Evolutionary conservation across 2,329 filamentous ascomycete genomes (phyloP), one percentile per base, ranked within the genome.

Genomic region (Clonostachys solani): DNA sequence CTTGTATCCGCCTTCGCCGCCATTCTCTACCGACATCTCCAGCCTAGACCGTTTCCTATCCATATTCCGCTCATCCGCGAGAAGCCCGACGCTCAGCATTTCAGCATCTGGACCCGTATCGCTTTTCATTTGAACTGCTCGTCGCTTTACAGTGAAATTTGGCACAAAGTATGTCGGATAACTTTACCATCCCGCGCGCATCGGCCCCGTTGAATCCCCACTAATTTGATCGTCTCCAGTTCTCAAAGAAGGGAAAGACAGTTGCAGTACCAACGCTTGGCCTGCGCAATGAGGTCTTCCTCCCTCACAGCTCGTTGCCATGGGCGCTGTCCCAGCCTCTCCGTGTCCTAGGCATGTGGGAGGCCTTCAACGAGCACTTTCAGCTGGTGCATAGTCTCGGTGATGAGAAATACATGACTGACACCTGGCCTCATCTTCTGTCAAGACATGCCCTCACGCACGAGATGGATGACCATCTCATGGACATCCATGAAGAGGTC

Each of bases 251-350:
- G n/a, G 69, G 67, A 15, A 60, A 61, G 33, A 54, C 68, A 0
- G 71, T 73, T 3, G 54, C 74, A 2, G 47, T 73, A 5, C 71
- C 71, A 0, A 66, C 66, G 6, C 56, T 71, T 9, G 67, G 64
- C 4, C 58, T 66, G 23, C 62, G 65, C 17, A 60, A 63, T 40
- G 69, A 73, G 48, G 52, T 74, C n/a, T 61, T 74, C 42, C 52
- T 75, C 12, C 72, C 72, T 0, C 56, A 59, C 8, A 64, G 52
- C 34, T 59, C 64, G 1, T 57, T 74, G 59, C 59, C 62, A 36
- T 74, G 71, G 70, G 52, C 66, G 3, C 50, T 65, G 6, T 53
- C 58, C 3, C 72, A 73, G 44, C 68, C 67, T 1, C 68, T 73
- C 2, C 52, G 54, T 5, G 55, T 64, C 0, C 58, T 73, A 15